Conservation (phyloP, 495 filamentous ascomycete species). For the Trypethelium eluteriae region DNA sequence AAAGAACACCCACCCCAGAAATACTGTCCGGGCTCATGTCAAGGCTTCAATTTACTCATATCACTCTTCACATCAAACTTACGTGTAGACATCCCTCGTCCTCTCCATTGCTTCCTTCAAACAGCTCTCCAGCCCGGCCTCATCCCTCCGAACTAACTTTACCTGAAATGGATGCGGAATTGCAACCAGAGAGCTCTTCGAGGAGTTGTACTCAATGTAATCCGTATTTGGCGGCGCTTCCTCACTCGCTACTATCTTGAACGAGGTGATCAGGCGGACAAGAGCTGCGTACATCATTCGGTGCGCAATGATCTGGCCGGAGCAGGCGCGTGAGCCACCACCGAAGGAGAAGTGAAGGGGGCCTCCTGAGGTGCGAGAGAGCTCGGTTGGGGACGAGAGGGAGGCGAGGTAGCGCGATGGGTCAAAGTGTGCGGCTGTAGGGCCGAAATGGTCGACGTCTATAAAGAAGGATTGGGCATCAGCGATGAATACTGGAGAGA, state of each 20-base stretch:
- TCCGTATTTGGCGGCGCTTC: constrained; percentile 47
- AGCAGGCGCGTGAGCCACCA: constrained; percentile 47
- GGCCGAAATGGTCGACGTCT: constrained; percentile 48
- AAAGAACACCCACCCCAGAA: too few relatives aligned
- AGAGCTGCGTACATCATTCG: constrained; percentile 46
- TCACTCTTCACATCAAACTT: not conserved
- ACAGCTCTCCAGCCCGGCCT: constrained; percentile 17
- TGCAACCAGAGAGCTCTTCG: constrained; percentile 49
- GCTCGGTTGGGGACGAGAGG: constrained; percentile 36
- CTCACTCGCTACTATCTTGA: constrained; percentile 46
- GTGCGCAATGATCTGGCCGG: constrained; percentile 45
- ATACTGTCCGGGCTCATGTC: too few relatives aligned
- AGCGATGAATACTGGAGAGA: constrained; percentile 3
- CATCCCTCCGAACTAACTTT: constrained; percentile 43
- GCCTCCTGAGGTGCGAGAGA: constrained; percentile 26
- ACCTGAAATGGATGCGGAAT: constrained; percentile 50
- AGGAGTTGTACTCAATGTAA: constrained; percentile 51
- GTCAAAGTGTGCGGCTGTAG: constrained; percentile 43
- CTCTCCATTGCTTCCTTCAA: constrained; percentile 21
- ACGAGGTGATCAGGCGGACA: constrained; percentile 42
- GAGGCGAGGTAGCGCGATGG: constrained; percentile 47
- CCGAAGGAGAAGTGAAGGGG: constrained; percentile 48
- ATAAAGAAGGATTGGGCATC: not conserved
- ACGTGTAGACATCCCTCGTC: constrained; percentile 17
- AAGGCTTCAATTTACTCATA: not conserved